Conservation (phyloP, 192 early-diverging fungal genomes). For the Backusella liffmaniae region DNA sequence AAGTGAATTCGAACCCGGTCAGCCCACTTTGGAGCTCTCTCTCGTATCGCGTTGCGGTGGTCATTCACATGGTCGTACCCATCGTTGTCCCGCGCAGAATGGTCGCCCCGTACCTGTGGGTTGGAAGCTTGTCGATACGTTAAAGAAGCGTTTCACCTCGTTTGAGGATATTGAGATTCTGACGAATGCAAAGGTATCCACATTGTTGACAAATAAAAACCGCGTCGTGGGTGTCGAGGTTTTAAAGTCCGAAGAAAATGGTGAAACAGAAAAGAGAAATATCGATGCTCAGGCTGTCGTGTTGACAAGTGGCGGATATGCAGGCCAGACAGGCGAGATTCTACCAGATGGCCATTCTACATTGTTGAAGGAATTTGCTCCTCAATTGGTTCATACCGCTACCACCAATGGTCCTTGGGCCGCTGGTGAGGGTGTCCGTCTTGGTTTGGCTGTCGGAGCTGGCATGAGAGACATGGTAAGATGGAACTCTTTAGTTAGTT, state of each 20-base stretch:
- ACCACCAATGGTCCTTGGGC: slow-evolving; percentile 84
- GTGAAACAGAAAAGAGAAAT: slow-evolving; percentile 34
- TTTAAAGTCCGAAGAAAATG: background rate
- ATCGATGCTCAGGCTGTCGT: slow-evolving; percentile 55
- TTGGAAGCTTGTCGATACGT: slow-evolving; percentile 74
- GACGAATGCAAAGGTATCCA: slow-evolving; percentile 46
- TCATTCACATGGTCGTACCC: slow-evolving; percentile 75
- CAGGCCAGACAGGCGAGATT: slow-evolving; percentile 60
- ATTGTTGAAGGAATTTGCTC: slow-evolving; percentile 64
- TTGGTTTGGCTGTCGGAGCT: slow-evolving; percentile 62
- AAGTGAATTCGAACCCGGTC: slow-evolving; percentile 52
- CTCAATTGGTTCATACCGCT: slow-evolving; percentile 43
- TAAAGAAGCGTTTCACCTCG: slow-evolving; percentile 45
- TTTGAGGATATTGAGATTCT: slow-evolving; percentile 24
- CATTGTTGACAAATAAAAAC: slow-evolving; percentile 47
- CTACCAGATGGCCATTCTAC: slow-evolving; percentile 20
- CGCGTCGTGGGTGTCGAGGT: slow-evolving; percentile 60
- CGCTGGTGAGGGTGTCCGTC: slow-evolving; percentile 75
- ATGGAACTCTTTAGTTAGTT: background rate
- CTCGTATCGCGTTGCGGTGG: slow-evolving; percentile 75
- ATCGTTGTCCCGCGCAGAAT: slow-evolving; percentile 44
- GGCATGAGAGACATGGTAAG: slow-evolving; percentile 57
- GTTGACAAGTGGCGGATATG: slow-evolving; percentile 82
- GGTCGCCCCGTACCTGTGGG: slow-evolving; percentile 56
- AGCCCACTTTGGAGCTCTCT: slow-evolving; percentile 57